Evolutionary conservation across 306 rosid genomes (phyloP), one percentile per base, ranked within the genome.

Genomic region (Sesbania bispinosa): DNA sequence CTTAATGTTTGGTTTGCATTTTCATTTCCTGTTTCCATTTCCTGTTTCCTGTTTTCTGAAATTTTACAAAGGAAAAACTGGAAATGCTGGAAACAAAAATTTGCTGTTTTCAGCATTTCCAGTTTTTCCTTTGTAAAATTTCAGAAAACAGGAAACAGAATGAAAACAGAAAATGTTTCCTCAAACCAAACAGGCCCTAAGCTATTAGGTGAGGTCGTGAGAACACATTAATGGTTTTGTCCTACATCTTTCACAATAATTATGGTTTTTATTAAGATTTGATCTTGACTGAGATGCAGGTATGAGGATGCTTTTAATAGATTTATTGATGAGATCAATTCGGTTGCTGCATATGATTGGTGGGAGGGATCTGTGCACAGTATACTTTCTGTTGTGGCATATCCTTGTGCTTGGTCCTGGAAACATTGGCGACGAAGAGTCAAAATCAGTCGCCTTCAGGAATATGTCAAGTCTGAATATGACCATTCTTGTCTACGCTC

Each of bases 331-430:
- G 98, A 87, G 79, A 79, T 93, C 72, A 93, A 93, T 74, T 93
- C 96, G 14, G 98, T 93, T 24, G 85, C 97, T 71, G 98, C 98
- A 43, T 93, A 90, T 84, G 94, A 93, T 81, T 93, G 98, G 98
- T 93, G 98, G 98, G 98, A 93, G 77, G 98, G 98, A 71, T 93
- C 98, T 27, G 97, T 93, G 50, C 92, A 93, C 73, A 90, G 93
- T 76, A 93, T 93, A 81, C 98, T 93, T 80, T 93, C 93, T 14
- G 83, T 93, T 76, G 82, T 90, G 33, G 98, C 96, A 62, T 93
- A 88, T 87, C 98, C 98, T 71, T 93, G 98, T 80, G 96, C 98
- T 71, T 93, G 98, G 98, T 87, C 98, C 73, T 93, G 98, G 98
- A 93, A 88, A 85, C 96, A 88, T 82, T 93, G 98, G 97, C 87